These are phyloP conservation scores for Clarireedia monteithiana DNA, from an alignment of 2,329 filamentous ascomycete species.

Conservation along the genomic window DNA sequence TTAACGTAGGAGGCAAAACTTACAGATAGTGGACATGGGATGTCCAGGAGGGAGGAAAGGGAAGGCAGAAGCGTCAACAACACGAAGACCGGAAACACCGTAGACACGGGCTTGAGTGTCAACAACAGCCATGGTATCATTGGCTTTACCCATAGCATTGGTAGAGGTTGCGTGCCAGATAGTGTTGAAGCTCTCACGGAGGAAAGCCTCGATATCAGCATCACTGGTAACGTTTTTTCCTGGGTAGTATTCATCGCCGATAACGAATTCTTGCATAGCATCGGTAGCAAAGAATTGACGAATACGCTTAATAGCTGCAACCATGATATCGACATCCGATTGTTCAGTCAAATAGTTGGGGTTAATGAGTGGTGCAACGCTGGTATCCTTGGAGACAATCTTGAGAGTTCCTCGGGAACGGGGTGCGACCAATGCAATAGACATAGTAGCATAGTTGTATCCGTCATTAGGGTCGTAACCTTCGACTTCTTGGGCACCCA, in stretches of 20 bases:
- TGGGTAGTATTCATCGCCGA: constrained; percentile 17
- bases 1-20: constrained; percentile 12
- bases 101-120: constrained; percentile 19
- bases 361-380: constrained; percentile 33
- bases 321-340: constrained; percentile 36
- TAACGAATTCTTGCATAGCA: constrained; percentile 12
- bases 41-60: constrained; percentile 33
- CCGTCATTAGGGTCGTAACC: constrained; percentile 6
- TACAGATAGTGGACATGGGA: constrained; percentile 34
- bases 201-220: constrained; percentile 16
- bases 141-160: constrained; percentile 44
- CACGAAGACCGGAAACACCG: constrained; percentile 17
- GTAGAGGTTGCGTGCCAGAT: constrained; percentile 49
- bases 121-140: constrained; percentile 30
- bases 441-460: constrained; percentile 6
- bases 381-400: constrained; percentile 30
- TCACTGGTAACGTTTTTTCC: constrained; percentile 14
- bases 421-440: constrained; percentile 32
- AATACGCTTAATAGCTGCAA: constrained; percentile 36
- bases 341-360: constrained; percentile 38
- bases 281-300: constrained; percentile 27
- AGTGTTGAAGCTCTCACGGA: constrained; percentile 24
- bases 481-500: background rate
- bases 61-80: constrained; percentile 22
- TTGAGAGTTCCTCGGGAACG: constrained; percentile 38